phyloP scores from a whole-genome alignment of 805 yeast species.

The Saccharomycopsis amapae region DNA sequence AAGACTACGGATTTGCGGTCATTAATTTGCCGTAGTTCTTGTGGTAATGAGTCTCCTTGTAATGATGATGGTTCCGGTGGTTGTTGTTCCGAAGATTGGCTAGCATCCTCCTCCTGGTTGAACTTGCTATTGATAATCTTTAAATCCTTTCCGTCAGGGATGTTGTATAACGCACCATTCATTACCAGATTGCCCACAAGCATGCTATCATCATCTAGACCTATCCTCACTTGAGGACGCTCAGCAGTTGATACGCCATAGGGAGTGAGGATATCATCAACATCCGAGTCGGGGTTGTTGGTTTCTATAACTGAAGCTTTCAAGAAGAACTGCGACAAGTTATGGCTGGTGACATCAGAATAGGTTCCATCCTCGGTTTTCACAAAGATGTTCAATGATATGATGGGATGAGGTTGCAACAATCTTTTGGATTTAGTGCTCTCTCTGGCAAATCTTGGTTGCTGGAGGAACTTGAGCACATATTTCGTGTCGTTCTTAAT shows the following conservation, averaged over 20 bases:
- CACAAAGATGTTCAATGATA: slow-evolving; percentile 8
- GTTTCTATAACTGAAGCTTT: slow-evolving; percentile 5
- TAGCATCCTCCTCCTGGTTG: not conserved
- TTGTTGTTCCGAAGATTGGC: not conserved
- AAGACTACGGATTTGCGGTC: too few relatives aligned
- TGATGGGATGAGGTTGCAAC: slow-evolving; percentile 16
- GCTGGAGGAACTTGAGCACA: slow-evolving; percentile 14
- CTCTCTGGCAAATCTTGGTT: slow-evolving; percentile 21
- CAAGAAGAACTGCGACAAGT: slow-evolving; percentile 4
- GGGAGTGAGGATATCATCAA: too few relatives aligned
- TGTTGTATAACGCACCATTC: slow-evolving; percentile 8
- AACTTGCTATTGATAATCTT: slow-evolving; percentile 8
- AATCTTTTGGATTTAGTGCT: slow-evolving; percentile 16
- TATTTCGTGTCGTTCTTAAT: slow-evolving; percentile 3
- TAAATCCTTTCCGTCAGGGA: slow-evolving; percentile 3
- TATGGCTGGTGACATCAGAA: slow-evolving; percentile 7
- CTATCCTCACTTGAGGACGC: not conserved
- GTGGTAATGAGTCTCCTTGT: not conserved
- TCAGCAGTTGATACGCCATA: not conserved
- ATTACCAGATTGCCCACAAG: slow-evolving; percentile 8
- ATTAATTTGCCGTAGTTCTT: not conserved
- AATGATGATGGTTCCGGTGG: not conserved
- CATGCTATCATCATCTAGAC: not conserved
- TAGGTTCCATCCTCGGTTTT: not conserved
- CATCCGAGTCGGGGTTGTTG: too few relatives aligned